These are phyloP conservation scores for Candida boleticola DNA, from an alignment of 805 yeast species.

Conservation along the genomic window DNA sequence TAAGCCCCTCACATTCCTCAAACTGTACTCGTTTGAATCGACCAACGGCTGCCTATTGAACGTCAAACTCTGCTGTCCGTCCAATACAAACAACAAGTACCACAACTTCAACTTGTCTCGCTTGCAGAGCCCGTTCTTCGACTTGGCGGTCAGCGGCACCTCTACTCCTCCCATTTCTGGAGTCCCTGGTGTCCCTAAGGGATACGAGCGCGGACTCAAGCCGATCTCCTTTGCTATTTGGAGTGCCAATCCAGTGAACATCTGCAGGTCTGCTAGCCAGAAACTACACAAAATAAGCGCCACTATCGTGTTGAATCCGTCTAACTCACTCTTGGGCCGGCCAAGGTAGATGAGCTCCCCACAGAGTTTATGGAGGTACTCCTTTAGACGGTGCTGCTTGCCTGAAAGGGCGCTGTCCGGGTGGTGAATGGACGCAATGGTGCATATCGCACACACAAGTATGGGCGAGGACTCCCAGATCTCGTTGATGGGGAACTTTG, in stretches of 20 bases:
- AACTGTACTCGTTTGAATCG: slow-evolving; percentile 43
- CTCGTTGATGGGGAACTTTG: slow-evolving; percentile 45
- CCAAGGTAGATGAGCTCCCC: slow-evolving; percentile 31
- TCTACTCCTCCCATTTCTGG: neutral
- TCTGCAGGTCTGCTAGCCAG: slow-evolving; percentile 64
- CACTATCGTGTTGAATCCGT: slow-evolving; percentile 58
- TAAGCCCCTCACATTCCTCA: slow-evolving; percentile 41
- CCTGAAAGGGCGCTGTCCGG: slow-evolving; percentile 32
- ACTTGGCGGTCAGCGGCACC: slow-evolving; percentile 5
- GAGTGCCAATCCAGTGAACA: slow-evolving; percentile 67
- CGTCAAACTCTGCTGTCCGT: slow-evolving; percentile 67
- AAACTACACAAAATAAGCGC: slow-evolving; percentile 65
- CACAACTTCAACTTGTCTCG: slow-evolving; percentile 56
- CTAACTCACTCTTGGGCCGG: slow-evolving; percentile 42
- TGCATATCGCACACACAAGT: slow-evolving; percentile 56
- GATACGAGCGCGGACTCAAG: slow-evolving; percentile 24
- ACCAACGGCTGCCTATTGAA: slow-evolving; percentile 57
- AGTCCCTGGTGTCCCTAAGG: slow-evolving; percentile 1
- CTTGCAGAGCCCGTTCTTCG: slow-evolving; percentile 15
- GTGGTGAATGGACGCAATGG: slow-evolving; percentile 63
- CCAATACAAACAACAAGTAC: slow-evolving; percentile 63
- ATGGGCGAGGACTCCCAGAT: slow-evolving; percentile 59
- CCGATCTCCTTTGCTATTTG: slow-evolving; percentile 59
- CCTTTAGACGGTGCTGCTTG: slow-evolving; percentile 26
- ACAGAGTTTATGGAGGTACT: slow-evolving; percentile 33